Evolutionary conservation across 2,329 filamentous ascomycete genomes (phyloP), one percentile per base, ranked within the genome.

Genomic region (Elsinoe fawcettii): DNA sequence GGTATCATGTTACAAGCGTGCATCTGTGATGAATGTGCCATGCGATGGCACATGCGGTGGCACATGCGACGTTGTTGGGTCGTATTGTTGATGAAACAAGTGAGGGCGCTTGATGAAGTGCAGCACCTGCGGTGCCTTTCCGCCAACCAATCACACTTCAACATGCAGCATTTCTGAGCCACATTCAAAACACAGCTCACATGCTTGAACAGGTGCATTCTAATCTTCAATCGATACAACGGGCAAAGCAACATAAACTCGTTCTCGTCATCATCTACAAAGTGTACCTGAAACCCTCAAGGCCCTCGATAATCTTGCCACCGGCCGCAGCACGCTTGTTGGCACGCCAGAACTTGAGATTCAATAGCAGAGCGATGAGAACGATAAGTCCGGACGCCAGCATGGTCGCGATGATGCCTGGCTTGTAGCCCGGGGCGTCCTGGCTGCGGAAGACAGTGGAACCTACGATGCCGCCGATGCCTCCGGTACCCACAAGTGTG

Each of bases 401-500:
- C 23, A 69, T 62, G 6, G 62, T 64, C 1, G 66, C 62, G 39
- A 66, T 66, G 37, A 70, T 69, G 41, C 68, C 68, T 9, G 68
- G 68, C 23, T 60, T 55, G 55, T 70, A 70, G 2, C 57, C 61
- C 1, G 67, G 66, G 55, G 65, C 65, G 51, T 70, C 69, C 51
- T 70, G 64, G 11, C 60, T 59, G 9, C 69, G 60, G 60, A 70
- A 70, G 1, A 70, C 67, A 0, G 68, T 70, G 1, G 57, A 60
- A 5, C 68, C 68, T 11, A 69, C 63, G 51, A 93, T 93, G 32
- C 89, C 88, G 36, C 89, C 89, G 23, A 95, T 75, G 2, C 87
- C 88, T 5, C 88, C 88, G 51, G 87, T 82, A 1, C 85, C 86
- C 2, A 93, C 86, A 1, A 92, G 78, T 0, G 84, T 86, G 2